phyloP scores from a whole-genome alignment of 2,329 filamentous ascomycete genomes.

The Trichoderma aggressivum region DNA sequence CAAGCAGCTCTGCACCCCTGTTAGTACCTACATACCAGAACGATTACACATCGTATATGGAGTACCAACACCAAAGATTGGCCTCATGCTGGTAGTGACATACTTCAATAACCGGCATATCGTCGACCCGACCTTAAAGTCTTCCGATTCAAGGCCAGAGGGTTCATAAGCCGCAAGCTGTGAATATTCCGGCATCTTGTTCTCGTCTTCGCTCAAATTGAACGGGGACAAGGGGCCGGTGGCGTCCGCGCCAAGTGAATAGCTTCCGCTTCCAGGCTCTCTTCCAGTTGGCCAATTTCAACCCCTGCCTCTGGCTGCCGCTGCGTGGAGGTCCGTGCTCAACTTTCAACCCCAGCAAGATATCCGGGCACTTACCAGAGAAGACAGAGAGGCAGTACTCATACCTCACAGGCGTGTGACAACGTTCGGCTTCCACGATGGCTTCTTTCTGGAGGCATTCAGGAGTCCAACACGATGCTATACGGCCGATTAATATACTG shows the following conservation, averaged over 20 bases:
- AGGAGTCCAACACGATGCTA: not conserved
- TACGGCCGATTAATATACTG: not conserved
- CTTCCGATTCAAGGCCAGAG: not conserved
- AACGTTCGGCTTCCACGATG: not conserved
- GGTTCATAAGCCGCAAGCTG: not conserved
- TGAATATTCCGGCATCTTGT: not conserved
- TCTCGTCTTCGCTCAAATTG: not conserved
- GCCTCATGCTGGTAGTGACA: not conserved
- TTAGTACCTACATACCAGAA: not conserved
- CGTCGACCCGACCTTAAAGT: not conserved
- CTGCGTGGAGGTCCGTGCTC: conserved; percentile 7
- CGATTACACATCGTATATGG: not conserved
- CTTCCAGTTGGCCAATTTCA: conserved; percentile 22
- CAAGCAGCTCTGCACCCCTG: not conserved
- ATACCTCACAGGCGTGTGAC: not conserved
- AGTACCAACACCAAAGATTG: not conserved
- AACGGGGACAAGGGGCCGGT: not conserved
- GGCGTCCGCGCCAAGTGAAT: conserved; percentile 19
- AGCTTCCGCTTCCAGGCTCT: conserved; percentile 21
- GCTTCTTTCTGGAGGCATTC: not conserved
- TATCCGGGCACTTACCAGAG: not conserved
- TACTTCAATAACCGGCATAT: not conserved
- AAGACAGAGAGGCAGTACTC: not conserved
- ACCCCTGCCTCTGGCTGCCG: conserved; percentile 8
- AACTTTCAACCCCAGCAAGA: not conserved